Evolutionary conservation across 257 asterid species (phyloP).

Genomic region (Solanum chiquidenum): DNA sequence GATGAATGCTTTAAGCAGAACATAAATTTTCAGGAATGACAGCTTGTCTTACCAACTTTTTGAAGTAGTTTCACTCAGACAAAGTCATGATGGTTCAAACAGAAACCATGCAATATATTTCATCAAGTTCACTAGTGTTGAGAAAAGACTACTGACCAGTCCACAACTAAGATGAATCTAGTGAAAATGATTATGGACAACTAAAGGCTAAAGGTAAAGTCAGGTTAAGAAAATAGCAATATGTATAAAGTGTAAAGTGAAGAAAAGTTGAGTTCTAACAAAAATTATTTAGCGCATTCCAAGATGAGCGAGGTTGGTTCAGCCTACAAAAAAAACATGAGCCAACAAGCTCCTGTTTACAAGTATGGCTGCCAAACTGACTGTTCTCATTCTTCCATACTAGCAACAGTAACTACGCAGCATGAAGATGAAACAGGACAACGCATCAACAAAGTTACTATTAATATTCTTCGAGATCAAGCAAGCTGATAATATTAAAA

Average conservation of each 20-base stretch:
- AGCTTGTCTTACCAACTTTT: background rate
- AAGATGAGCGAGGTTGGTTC: background rate
- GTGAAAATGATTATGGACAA: background rate
- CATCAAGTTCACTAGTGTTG: background rate
- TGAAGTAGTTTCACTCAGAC: background rate
- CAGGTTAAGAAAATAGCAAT: background rate
- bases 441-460: constrained; percentile 11
- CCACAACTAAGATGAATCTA: background rate
- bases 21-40: background rate
- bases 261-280: background rate
- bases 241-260: background rate
- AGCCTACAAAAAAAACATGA: background rate
- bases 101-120: background rate
- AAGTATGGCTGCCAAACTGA: background rate
- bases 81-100: background rate
- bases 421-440: background rate
- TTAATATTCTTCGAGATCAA: constrained; percentile 7
- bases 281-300: background rate
- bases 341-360: background rate
- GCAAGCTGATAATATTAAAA: background rate
- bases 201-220: background rate
- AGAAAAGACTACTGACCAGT: background rate
- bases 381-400: background rate
- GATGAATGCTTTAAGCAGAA: background rate
- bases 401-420: background rate